phyloP scores from a whole-genome alignment of 1,139 yeast species.

The Nakaseomyces delphensis region DNA sequence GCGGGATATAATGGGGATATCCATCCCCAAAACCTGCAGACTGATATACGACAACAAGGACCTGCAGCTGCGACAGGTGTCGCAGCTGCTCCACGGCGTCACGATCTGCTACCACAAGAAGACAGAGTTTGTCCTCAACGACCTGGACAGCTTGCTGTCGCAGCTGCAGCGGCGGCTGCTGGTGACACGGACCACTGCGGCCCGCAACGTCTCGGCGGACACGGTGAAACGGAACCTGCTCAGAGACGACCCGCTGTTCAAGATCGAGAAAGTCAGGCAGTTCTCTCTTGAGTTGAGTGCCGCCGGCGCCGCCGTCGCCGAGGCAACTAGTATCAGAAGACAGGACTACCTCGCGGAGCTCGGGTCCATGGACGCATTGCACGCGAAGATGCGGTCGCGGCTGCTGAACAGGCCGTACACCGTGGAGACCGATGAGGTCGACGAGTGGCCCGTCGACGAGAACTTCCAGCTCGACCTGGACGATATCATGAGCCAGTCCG shows the following conservation, averaged over 20 bases:
- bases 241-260: slow-evolving; percentile 2
- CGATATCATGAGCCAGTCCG: slow-evolving; percentile 22
- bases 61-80: slow-evolving; percentile 26
- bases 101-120: slow-evolving; percentile 28
- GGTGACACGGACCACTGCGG: no score
- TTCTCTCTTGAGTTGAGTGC: slow-evolving; percentile 10
- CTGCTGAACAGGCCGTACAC: slow-evolving; percentile 5
- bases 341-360: slow-evolving; percentile 27
- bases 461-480: slow-evolving; percentile 26
- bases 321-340: slow-evolving; percentile 17
- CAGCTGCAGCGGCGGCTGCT: slow-evolving; percentile 20
- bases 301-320: not conserved
- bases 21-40: slow-evolving; percentile 28
- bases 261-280: slow-evolving; percentile 14
- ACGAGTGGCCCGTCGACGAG: slow-evolving; percentile 22
- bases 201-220: no score
- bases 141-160: slow-evolving; percentile 17
- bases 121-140: slow-evolving; percentile 27
- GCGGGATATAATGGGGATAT: slow-evolving; percentile 26
- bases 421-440: slow-evolving; percentile 7
- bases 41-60: slow-evolving; percentile 17
- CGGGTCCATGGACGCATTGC: slow-evolving; percentile 11
- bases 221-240: not conserved
- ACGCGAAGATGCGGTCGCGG: slow-evolving; percentile 9
- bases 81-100: slow-evolving; percentile 28